Evolutionary conservation across 2,329 filamentous ascomycete species (phyloP).

Genomic region (Fusarium lateritium): DNA sequence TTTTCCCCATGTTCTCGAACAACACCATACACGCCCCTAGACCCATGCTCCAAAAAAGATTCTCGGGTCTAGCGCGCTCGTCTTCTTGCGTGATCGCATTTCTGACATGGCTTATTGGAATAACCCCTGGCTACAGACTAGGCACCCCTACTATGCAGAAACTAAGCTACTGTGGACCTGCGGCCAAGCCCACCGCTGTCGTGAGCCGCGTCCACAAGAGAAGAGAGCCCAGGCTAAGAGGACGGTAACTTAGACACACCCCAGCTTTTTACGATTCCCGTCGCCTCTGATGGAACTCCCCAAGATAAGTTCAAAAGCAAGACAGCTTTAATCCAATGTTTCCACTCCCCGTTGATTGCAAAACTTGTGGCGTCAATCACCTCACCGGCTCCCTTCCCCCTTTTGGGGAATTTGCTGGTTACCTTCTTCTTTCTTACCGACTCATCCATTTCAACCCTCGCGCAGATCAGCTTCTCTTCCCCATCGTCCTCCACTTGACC

Average conservation of each 20-base stretch:
- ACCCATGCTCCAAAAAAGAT: slow-evolving; percentile 5
- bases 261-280: slow-evolving; percentile 4
- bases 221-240: background rate
- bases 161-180: slow-evolving; percentile 21
- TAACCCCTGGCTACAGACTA: slow-evolving; percentile 38
- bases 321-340: slow-evolving; percentile 20
- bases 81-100: slow-evolving; percentile 29
- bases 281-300: slow-evolving; percentile 1
- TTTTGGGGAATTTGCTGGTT: slow-evolving; percentile 36
- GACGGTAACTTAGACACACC: slow-evolving; percentile 16
- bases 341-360: slow-evolving; percentile 42
- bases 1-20: slow-evolving; percentile 32
- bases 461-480: slow-evolving; percentile 32
- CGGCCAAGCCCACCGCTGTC: slow-evolving; percentile 21
- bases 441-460: slow-evolving; percentile 28
- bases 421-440: slow-evolving; percentile 32
- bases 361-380: slow-evolving; percentile 50
- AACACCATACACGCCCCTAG: slow-evolving; percentile 20
- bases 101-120: slow-evolving; percentile 39
- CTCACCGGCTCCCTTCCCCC: slow-evolving; percentile 42
- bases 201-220: slow-evolving; percentile 26
- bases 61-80: slow-evolving; percentile 14
- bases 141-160: slow-evolving; percentile 19
- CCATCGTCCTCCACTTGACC: slow-evolving; percentile 29
- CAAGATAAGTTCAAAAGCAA: slow-evolving; percentile 26